These are phyloP conservation scores for Beta macrorhiza DNA, from an alignment of 179 eudicot species.

Conservation along the genomic window DNA sequence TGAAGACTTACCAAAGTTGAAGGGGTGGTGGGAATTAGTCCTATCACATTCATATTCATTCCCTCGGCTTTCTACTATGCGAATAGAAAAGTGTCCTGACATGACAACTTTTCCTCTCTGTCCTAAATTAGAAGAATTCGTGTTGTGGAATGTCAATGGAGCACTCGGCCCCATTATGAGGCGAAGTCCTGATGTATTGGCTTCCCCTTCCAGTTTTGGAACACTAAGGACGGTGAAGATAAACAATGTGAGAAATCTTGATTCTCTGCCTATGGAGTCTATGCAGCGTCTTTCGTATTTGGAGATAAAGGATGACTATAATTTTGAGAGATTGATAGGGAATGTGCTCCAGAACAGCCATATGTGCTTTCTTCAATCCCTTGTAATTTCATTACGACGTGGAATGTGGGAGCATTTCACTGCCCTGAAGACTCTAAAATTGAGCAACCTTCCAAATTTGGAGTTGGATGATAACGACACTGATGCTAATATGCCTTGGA, in stretches of 20 bases:
- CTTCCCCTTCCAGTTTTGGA: no score
- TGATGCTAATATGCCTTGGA: neutral
- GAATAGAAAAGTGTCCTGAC: rapidly evolving
- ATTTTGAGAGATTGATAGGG: neutral
- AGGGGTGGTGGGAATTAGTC: conserved; percentile 19
- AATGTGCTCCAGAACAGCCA: neutral
- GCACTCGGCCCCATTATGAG: neutral
- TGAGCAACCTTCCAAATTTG: neutral
- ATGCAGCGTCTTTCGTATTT: neutral
- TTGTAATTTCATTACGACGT: neutral
- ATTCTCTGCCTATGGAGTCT: neutral
- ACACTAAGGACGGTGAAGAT: neutral
- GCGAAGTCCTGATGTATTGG: no score
- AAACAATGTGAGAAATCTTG: neutral
- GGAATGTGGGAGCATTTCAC: conserved; percentile 11
- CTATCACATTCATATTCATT: neutral
- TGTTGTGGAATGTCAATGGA: neutral
- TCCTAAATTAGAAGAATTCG: neutral
- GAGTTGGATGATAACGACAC: conserved; percentile 1
- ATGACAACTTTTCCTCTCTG: conserved; percentile 9
- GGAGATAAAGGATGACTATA: rapidly evolving
- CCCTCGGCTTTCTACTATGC: neutral
- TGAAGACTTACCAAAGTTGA: neutral
- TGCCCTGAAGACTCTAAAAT: neutral
- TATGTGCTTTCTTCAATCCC: neutral